These are phyloP conservation scores for Apiotrichum siamense DNA, from an alignment of 1,284 basidiomycete genomes.

Conservation along the genomic window DNA sequence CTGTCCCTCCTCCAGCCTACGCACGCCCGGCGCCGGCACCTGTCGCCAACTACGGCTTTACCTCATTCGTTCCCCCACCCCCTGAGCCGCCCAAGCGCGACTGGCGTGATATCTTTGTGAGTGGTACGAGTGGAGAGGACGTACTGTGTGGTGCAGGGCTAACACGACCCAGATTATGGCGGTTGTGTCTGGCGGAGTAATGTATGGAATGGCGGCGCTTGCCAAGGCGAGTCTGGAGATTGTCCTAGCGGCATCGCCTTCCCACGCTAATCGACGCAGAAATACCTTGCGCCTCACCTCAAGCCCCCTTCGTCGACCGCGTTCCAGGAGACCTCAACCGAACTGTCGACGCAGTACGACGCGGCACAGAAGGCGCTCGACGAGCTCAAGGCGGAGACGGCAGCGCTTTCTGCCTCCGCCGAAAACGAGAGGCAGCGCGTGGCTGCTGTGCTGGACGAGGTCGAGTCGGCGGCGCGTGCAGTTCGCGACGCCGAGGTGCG, in stretches of 20 bases:
- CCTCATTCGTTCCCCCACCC: constrained; percentile 11
- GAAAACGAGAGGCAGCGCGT: constrained; percentile 77
- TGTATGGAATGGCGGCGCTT: constrained; percentile 80
- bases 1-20: constrained; percentile 41
- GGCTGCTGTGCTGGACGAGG: constrained; percentile 68
- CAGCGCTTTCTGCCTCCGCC: constrained; percentile 76
- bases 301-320: constrained; percentile 80
- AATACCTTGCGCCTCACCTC: constrained; percentile 87
- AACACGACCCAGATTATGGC: constrained; percentile 68
- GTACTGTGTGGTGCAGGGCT: too few relatives aligned
- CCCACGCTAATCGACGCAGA: constrained; percentile 52
- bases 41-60: constrained; percentile 34
- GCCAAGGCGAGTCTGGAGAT: constrained; percentile 59
- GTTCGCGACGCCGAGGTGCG: constrained; percentile 55
- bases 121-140: too few relatives aligned
- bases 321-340: constrained; percentile 81
- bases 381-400: constrained; percentile 48
- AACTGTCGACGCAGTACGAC: constrained; percentile 85
- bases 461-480: constrained; percentile 56
- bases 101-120: constrained; percentile 91
- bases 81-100: constrained; percentile 56
- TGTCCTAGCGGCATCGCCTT: background rate
- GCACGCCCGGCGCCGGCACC: constrained; percentile 5
- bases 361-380: constrained; percentile 73
- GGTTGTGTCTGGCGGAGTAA: constrained; percentile 79